These are phyloP conservation scores for Penicillium oxalicum DNA, from an alignment of 2,329 filamentous ascomycete species.

Conservation along the genomic window DNA sequence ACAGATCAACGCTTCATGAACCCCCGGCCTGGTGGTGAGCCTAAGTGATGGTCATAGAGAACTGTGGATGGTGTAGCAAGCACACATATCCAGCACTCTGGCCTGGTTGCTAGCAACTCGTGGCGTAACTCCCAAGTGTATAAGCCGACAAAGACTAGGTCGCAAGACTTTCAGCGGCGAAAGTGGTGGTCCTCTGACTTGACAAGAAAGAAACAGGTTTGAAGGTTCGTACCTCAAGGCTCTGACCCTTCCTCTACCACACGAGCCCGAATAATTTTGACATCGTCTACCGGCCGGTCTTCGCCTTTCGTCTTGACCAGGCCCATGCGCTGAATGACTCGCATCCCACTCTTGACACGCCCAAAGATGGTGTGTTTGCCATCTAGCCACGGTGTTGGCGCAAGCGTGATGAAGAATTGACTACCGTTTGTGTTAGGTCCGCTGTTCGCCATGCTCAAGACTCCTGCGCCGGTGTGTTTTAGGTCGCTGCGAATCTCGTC, in stretches of 20 bases:
- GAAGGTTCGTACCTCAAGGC: conserved; percentile 14
- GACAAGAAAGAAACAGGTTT: neutral
- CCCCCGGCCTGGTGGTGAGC: no score
- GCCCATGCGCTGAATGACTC: conserved; percentile 80
- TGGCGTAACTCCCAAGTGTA: no score
- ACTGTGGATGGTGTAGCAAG: no score
- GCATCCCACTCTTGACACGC: conserved; percentile 75
- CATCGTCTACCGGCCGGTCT: conserved; percentile 73
- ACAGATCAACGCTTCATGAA: no score
- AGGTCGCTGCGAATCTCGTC: conserved; percentile 77
- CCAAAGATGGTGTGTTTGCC: conserved; percentile 98
- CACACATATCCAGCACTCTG: no score
- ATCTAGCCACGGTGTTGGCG: conserved; percentile 92
- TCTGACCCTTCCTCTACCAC: conserved; percentile 53
- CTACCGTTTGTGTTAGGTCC: conserved; percentile 90
- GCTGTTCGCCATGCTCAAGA: conserved; percentile 95
- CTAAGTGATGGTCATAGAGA: no score
- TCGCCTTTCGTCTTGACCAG: conserved; percentile 75
- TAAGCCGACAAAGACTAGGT: no score
- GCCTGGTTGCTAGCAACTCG: no score
- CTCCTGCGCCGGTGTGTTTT: conserved; percentile 86
- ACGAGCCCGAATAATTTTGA: conserved; percentile 70
- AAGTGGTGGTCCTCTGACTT: no score
- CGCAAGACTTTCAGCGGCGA: no score
- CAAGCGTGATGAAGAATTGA: conserved; percentile 94